Evolutionary conservation across 495 filamentous ascomycete genomes (phyloP), one percentile per base, ranked within the genome.

Genomic region (Melanomma pulvis-pyrius): DNA sequence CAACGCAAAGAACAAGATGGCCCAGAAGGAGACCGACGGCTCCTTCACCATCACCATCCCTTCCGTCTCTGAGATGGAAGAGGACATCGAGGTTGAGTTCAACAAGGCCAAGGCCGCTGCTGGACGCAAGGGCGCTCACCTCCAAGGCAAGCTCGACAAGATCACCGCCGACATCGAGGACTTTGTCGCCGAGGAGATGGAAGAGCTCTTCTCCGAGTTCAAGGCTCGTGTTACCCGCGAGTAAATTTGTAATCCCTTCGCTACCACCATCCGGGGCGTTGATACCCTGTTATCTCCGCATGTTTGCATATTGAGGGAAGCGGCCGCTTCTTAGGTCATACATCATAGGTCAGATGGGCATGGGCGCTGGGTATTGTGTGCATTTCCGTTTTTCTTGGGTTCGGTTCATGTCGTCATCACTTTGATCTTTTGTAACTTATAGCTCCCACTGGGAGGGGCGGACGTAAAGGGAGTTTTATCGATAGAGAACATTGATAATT

Each of bases 191-290:
- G 80, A 90, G 74, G 84, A 92, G 79, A 78, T 93, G 72, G 73
- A 87, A 79, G 80, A 86, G 74, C 81, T 92, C 78, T 75, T 93
- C 75, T 77, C 88, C 72, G 78, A 92, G 77, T 65, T 88, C 75
- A 63, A 63, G 65, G 51, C 57, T 17, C 67, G 67, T 32, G 53
- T 64, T 19, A 50, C 60, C 39, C 67, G 55, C 61, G 55, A 64
- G 54, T 69, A 69, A 69, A 44, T 50, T 9, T 50, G 1, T 8
- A 3, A 7, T 4, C 19, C 22, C 24, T 24, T 15, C 48, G 21
- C 7, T 26, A 2, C 25, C 3, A 19, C 25, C 3, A 19, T 24
- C 8, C 25, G 48, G 48, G 48, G 56, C 17, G 44, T 59, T 13
- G 56, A 49, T 28, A 59, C 36, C 41, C 56, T 29, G 41, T 21